These are phyloP conservation scores for Macrolepiota albuminosa DNA, from an alignment of 768 basidiomycete species.

Conservation along the genomic window DNA sequence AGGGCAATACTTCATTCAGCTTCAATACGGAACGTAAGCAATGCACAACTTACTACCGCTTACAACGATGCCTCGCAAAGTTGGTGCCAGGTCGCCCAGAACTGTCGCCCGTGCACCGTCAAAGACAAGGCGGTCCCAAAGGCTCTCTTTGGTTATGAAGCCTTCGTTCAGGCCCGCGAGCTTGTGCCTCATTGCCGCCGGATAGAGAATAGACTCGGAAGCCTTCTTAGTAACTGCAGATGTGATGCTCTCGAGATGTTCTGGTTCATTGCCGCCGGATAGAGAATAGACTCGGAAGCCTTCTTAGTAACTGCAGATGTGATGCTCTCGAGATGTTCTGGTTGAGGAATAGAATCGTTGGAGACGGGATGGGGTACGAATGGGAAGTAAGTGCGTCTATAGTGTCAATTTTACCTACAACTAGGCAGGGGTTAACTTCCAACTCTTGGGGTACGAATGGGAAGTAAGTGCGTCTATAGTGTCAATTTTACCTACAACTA, in stretches of 20 bases:
- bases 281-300: slow-evolving; percentile 52
- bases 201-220: slow-evolving; percentile 47
- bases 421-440: slow-evolving; percentile 7
- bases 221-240: slow-evolving; percentile 50
- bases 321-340: slow-evolving; percentile 55
- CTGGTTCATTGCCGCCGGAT: slow-evolving; percentile 61
- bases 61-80: slow-evolving; percentile 64
- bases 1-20: background rate
- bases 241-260: slow-evolving; percentile 54
- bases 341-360: slow-evolving; percentile 75
- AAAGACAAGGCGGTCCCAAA: slow-evolving; percentile 84
- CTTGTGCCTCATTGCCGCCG: slow-evolving; percentile 78
- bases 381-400: slow-evolving; percentile 44
- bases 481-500: slow-evolving; percentile 25
- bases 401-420: slow-evolving; percentile 26
- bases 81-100: slow-evolving; percentile 55
- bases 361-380: slow-evolving; percentile 59
- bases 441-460: slow-evolving; percentile 33
- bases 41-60: slow-evolving; percentile 54
- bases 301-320: slow-evolving; percentile 47
- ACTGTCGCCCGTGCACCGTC: slow-evolving; percentile 57
- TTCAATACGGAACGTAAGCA: background rate
- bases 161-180: slow-evolving; percentile 63
- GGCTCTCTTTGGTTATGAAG: slow-evolving; percentile 67
- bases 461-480: slow-evolving; percentile 45